A percentile compares a stretch with the other conserved stretches of the same genome.
phyloP scores from a whole-genome alignment of 257 asterid genomes.

The Marsdenia floribunda region DNA sequence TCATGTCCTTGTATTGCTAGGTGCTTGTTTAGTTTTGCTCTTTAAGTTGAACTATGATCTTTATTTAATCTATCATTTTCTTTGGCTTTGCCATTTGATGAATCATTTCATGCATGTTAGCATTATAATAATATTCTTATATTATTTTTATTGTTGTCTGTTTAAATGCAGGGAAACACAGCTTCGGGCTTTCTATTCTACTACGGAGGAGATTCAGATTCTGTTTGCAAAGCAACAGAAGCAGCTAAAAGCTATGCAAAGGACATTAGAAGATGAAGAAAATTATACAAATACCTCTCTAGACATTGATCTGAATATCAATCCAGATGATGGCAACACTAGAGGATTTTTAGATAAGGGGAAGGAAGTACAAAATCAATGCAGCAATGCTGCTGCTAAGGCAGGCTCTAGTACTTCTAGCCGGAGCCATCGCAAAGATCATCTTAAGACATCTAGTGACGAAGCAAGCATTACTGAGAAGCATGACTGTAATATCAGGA shows the following conservation, averaged over 20 bases:
- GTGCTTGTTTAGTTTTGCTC: neutral
- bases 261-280: conserved; percentile 90
- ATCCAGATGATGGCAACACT: conserved; percentile 27
- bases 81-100: neutral
- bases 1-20: neutral
- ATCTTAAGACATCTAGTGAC: conserved; percentile 48
- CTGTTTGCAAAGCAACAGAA: conserved; percentile 85
- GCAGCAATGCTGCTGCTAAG: conserved; percentile 30
- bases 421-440: conserved; percentile 31
- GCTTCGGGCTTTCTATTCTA: conserved; percentile 94
- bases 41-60: neutral
- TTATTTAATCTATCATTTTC: neutral
- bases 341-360: conserved; percentile 27
- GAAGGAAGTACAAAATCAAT: conserved; percentile 30
- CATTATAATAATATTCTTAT: neutral
- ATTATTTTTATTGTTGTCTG: neutral
- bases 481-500: conserved; percentile 63
- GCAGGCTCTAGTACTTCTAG: conserved; percentile 27
- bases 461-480: conserved; percentile 73
- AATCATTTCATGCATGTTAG: neutral
- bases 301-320: conserved; percentile 59
- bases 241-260: conserved; percentile 95
- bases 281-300: conserved; percentile 57
- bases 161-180: conserved; percentile 96
- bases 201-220: conserved; percentile 86